Evolutionary conservation across 2,329 filamentous ascomycete species (phyloP).

Genomic region (Chrysoporthe austroafricana): DNA sequence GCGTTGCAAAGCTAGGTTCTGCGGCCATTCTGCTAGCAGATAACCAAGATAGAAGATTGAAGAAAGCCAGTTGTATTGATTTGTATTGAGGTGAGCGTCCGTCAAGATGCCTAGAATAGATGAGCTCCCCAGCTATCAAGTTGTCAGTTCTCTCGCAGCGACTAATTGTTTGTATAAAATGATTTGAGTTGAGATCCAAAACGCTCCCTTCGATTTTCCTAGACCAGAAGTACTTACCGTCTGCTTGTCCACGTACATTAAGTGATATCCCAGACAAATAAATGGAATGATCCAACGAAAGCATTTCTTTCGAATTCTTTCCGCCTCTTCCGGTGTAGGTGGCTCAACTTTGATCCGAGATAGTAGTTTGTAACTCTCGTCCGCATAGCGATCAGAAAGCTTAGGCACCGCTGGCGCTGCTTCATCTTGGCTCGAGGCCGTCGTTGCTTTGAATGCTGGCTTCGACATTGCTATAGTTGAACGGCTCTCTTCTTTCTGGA

Average conservation of each 20-base stretch:
- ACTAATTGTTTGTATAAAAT: neutral
- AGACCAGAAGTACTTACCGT: slow-evolving; percentile 16
- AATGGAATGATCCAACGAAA: slow-evolving; percentile 43
- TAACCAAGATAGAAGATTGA: slow-evolving; percentile 29
- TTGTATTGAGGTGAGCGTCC: slow-evolving; percentile 36
- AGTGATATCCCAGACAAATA: slow-evolving; percentile 43
- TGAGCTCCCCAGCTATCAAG: slow-evolving; percentile 24
- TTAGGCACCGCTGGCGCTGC: slow-evolving; percentile 31
- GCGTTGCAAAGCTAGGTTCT: slow-evolving; percentile 27
- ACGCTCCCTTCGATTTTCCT: neutral
- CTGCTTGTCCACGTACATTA: slow-evolving; percentile 43
- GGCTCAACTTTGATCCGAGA: slow-evolving; percentile 42
- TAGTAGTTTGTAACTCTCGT: slow-evolving; percentile 48
- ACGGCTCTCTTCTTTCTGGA: neutral
- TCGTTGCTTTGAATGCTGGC: slow-evolving; percentile 4
- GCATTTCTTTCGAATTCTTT: slow-evolving; percentile 40
- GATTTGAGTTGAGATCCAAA: neutral
- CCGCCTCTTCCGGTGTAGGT: slow-evolving; percentile 36
- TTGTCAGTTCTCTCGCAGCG: neutral
- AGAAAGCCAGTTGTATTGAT: slow-evolving; percentile 40
- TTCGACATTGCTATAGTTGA: neutral
- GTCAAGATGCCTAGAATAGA: slow-evolving; percentile 27
- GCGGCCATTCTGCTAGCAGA: slow-evolving; percentile 25
- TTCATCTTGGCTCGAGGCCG: slow-evolving; percentile 10
- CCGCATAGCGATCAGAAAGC: slow-evolving; percentile 43